These are phyloP conservation scores for Fusarium neocosmosporiellum DNA, from an alignment of 2,329 filamentous ascomycete genomes.

Conservation along the genomic window DNA sequence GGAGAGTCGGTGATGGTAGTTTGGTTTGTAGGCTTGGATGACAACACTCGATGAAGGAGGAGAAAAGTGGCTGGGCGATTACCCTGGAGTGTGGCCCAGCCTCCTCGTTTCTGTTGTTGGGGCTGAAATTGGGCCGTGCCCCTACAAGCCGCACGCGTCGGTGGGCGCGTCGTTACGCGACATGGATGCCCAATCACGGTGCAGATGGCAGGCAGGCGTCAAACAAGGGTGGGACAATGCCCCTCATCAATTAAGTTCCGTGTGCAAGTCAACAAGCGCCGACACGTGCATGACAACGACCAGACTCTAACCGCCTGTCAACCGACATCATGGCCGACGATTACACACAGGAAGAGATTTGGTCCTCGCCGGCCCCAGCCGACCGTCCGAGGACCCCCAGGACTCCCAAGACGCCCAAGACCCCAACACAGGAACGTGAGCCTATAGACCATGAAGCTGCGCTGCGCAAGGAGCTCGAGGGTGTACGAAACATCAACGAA, in stretches of 20 bases:
- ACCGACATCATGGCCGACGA: constrained; percentile 56
- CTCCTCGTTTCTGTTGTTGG: constrained; percentile 37
- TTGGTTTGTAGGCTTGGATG: constrained; percentile 39
- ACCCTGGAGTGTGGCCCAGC: constrained; percentile 44
- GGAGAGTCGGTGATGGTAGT: constrained; percentile 39
- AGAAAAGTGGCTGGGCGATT: constrained; percentile 44
- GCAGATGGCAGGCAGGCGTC: constrained; percentile 15
- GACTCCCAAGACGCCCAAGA: constrained; percentile 61
- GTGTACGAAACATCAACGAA: constrained; percentile 86
- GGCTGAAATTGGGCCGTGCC: constrained; percentile 13
- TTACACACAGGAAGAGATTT: constrained; percentile 61
- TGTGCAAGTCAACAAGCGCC: constrained; percentile 32
- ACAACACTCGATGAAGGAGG: constrained; percentile 39
- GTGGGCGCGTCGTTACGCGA: constrained; percentile 48
- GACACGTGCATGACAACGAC: constrained; percentile 8
- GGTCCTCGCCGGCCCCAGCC: constrained; percentile 55
- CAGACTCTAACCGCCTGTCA: neutral
- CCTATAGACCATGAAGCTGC: constrained; percentile 76
- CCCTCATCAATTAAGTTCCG: constrained; percentile 37
- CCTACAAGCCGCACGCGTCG: constrained; percentile 39
- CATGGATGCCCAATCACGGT: constrained; percentile 39
- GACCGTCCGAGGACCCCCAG: constrained; percentile 51
- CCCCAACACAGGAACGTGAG: constrained; percentile 56
- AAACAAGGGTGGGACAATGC: constrained; percentile 30
- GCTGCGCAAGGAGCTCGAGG: constrained; percentile 82